Evolutionary conservation across 1,139 yeast genomes (phyloP).

Genomic region (Geotrichum fermentans): DNA sequence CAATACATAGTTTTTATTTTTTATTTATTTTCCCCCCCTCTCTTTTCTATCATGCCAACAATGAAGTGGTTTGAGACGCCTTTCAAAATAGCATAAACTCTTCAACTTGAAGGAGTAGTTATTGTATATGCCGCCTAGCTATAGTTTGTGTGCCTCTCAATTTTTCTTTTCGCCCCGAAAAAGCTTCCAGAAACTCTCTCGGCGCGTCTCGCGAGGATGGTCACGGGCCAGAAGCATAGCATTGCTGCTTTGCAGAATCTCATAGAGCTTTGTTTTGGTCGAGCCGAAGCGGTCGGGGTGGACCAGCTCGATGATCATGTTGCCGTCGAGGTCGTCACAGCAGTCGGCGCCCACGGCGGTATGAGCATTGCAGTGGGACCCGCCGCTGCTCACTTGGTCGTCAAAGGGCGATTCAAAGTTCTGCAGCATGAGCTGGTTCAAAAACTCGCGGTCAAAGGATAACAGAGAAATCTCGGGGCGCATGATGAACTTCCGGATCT

Average conservation of each 20-base stretch:
- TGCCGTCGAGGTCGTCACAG: background rate
- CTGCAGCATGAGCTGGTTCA: slow-evolving; percentile 18
- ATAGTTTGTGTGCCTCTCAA: too few species aligned
- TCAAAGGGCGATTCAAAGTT: slow-evolving; percentile 20
- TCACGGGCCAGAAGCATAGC: background rate
- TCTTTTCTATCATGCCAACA: too few species aligned
- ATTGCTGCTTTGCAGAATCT: slow-evolving; percentile 2
- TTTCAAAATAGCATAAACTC: too few species aligned
- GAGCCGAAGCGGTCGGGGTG: slow-evolving; percentile 8
- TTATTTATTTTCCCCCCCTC: too few species aligned
- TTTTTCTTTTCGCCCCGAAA: too few species aligned
- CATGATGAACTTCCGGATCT: slow-evolving; percentile 14
- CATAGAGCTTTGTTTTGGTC: slow-evolving; percentile 5
- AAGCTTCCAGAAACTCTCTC: slow-evolving; percentile 7
- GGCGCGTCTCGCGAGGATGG: background rate
- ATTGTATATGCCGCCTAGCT: too few species aligned
- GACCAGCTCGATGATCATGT: slow-evolving; percentile 13
- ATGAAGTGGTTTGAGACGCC: too few species aligned
- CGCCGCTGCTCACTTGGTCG: slow-evolving; percentile 1
- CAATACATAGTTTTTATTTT: too few species aligned
- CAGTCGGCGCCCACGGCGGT: background rate
- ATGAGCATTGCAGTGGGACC: background rate
- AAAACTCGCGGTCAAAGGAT: slow-evolving; percentile 17
- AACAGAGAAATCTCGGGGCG: slow-evolving; percentile 14
- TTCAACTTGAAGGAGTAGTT: too few species aligned